phyloP scores from a whole-genome alignment of 2,329 filamentous ascomycete species.

The Botryotinia calthae region DNA sequence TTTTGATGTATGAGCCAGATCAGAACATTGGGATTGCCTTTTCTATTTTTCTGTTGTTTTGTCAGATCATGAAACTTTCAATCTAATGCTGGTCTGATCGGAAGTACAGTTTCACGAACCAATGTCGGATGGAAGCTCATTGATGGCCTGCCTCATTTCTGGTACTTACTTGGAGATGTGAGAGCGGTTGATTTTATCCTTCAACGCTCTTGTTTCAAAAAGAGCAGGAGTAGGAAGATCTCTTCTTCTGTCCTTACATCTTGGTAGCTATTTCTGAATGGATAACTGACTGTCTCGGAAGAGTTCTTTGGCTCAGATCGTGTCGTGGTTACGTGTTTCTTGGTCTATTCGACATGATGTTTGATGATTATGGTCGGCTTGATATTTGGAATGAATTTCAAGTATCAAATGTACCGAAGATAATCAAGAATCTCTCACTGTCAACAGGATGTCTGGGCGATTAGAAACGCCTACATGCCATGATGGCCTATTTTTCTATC shows the following conservation, averaged over 20 bases:
- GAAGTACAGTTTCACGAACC: not conserved
- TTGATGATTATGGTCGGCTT: not conserved
- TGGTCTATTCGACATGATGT: not conserved
- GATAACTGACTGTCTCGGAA: not conserved
- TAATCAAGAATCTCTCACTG: not conserved
- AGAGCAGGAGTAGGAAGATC: not conserved
- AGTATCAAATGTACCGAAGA: too few species aligned
- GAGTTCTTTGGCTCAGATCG: not conserved
- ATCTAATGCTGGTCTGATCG: not conserved
- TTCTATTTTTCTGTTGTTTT: too few species aligned
- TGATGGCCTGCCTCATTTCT: not conserved
- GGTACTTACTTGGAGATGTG: not conserved
- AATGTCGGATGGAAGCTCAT: not conserved
- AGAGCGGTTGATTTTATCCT: not conserved
- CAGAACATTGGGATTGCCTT: not conserved
- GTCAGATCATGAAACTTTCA: not conserved
- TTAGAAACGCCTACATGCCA: not conserved
- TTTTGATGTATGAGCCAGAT: not conserved
- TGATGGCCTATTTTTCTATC: not conserved
- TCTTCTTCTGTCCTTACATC: not conserved
- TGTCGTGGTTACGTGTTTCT: rapidly evolving
- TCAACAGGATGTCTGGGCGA: not conserved
- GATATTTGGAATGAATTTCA: too few species aligned
- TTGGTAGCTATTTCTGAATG: not conserved
- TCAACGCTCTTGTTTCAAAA: too few species aligned